Evolutionary conservation across 2,329 filamentous ascomycete species (phyloP).

Genomic region (Fusarium sp.): DNA sequence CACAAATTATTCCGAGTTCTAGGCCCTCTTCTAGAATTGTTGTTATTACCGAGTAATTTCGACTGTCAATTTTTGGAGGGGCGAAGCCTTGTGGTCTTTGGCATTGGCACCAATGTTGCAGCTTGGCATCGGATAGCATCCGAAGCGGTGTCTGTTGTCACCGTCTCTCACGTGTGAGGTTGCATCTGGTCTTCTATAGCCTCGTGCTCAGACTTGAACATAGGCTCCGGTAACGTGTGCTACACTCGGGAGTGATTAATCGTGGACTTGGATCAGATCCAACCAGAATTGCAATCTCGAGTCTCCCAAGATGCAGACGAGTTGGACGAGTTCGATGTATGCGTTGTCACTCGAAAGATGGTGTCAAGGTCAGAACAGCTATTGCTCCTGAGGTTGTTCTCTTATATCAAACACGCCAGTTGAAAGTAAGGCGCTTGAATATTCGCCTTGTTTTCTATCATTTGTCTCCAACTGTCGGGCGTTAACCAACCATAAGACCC

Average conservation of each 20-base stretch:
- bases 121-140: constrained; percentile 2
- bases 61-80: too few species aligned
- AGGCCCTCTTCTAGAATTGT: background rate
- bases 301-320: constrained; percentile 29
- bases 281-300: constrained; percentile 25
- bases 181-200: constrained; percentile 1
- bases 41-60: too few species aligned
- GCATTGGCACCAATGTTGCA: constrained; percentile 1
- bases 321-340: constrained; percentile 37
- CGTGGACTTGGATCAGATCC: constrained; percentile 9
- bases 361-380: constrained; percentile 21
- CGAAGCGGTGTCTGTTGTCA: background rate
- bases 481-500: constrained; percentile 26
- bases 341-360: constrained; percentile 36
- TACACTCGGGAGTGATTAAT: constrained; percentile 16
- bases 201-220: background rate
- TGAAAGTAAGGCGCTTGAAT: constrained; percentile 19
- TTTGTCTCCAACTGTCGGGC: constrained; percentile 18
- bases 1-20: constrained; percentile 21
- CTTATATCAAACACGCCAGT: constrained; percentile 30
- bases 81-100: too few species aligned
- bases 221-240: constrained; percentile 23
- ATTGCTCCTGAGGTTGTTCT: constrained; percentile 28
- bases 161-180: background rate
- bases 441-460: constrained; percentile 28